phyloP scores from a whole-genome alignment of 768 basidiomycete species.

The Cytidiella melzeri region DNA sequence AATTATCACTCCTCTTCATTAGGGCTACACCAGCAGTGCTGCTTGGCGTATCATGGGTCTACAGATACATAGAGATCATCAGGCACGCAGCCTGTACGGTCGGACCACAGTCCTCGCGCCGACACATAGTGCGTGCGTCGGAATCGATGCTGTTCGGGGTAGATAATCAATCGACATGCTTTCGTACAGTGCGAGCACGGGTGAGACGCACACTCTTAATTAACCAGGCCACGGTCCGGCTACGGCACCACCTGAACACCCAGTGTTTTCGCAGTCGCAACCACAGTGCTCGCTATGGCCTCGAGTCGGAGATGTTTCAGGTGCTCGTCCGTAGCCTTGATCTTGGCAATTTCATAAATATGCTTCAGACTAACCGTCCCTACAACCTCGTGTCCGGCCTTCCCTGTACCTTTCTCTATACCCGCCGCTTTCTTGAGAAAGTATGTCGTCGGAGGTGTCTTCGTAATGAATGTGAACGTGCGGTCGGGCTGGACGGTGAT shows the following conservation, averaged over 20 bases:
- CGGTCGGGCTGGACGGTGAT: constrained; percentile 94
- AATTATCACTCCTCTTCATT: background rate
- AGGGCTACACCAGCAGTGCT: background rate
- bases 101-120: constrained; percentile 2
- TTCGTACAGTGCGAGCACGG: background rate
- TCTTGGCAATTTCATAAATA: constrained; percentile 97
- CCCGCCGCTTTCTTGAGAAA: constrained; percentile 89
- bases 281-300: constrained; percentile 79
- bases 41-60: constrained; percentile 10
- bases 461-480: constrained; percentile 88
- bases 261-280: constrained; percentile 84
- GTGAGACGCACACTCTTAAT: constrained; percentile 12
- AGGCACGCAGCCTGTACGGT: constrained; percentile 9
- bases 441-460: constrained; percentile 85
- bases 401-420: constrained; percentile 84
- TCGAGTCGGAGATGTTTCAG: constrained; percentile 83
- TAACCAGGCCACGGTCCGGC: constrained; percentile 23
- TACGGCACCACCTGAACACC: constrained; percentile 89
- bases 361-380: constrained; percentile 92
- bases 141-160: constrained; percentile 1
- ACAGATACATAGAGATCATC: constrained; percentile 11
- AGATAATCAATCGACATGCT: constrained; percentile 14
- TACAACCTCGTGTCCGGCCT: constrained; percentile 69
- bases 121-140: constrained; percentile 3
- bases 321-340: constrained; percentile 88